phyloP scores from a whole-genome alignment of 2,329 filamentous ascomycete species.

The Aspergillus calidoustus region DNA sequence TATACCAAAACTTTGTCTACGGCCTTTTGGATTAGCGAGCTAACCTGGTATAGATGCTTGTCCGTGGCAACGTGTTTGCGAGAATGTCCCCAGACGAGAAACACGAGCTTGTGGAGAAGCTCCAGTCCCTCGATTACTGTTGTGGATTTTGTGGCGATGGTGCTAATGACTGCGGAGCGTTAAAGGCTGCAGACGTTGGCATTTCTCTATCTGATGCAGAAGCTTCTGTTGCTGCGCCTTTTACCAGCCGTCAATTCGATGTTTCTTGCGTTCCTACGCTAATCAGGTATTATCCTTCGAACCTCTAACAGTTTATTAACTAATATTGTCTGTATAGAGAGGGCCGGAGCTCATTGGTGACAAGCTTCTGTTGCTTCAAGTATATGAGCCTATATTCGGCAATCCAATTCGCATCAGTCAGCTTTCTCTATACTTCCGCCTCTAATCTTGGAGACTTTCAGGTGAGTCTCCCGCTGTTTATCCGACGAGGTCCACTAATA shows the following conservation, averaged over 20 bases:
- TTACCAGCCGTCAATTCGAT: conserved; percentile 93
- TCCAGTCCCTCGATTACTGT: conserved; percentile 94
- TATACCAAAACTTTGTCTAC: conserved; percentile 42
- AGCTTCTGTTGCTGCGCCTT: conserved; percentile 96
- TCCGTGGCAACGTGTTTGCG: conserved; percentile 89
- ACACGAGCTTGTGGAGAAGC: conserved; percentile 93
- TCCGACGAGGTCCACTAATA: conserved; percentile 3
- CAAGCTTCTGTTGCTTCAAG: conserved; percentile 99
- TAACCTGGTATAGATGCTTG: conserved; percentile 69
- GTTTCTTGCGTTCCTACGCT: conserved; percentile 94
- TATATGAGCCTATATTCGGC: conserved; percentile 99
- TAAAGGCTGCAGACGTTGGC: conserved; percentile 96
- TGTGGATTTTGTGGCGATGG: conserved; percentile 97
- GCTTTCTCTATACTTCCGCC: conserved; percentile 90
- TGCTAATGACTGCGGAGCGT: conserved; percentile 93
- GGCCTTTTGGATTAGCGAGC: neutral
- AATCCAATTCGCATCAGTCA: conserved; percentile 98
- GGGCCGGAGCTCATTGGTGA: conserved; percentile 92
- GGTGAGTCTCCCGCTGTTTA: conserved; percentile 41
- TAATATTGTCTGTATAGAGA: conserved; percentile 61
- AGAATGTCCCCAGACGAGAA: conserved; percentile 99
- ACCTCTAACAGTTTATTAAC: neutral
- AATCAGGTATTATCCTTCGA: conserved; percentile 64
- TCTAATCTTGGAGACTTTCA: conserved; percentile 98
- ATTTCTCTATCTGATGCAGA: conserved; percentile 97